Evolutionary conservation across 2,329 filamentous ascomycete species (phyloP), one percentile per base, ranked within the genome.

Genomic region (Camillea tinctor): DNA sequence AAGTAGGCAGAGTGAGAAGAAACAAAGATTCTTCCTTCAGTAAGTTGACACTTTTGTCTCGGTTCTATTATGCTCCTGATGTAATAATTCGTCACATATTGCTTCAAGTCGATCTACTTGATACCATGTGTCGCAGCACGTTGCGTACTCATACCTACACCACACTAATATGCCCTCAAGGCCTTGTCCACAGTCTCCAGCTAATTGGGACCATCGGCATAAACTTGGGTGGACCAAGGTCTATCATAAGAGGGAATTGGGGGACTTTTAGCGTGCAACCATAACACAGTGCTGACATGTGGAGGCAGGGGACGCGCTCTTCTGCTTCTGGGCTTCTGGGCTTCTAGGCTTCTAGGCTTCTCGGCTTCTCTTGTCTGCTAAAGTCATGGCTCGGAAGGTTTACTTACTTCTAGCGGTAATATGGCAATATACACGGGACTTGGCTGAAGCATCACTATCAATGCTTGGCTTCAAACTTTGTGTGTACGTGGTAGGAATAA

Each of bases 251-350:
- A 44, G 11, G 36, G 36, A 44, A 44, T 44, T 44, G 36, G 36
- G 57, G 54, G 55, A 57, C 60, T 60, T 59, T 59, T 57, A 55
- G 20, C 56, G 44, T 57, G 50, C 51, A 44, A 64, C 50, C n/a
- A 54, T 48, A 59, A 36, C 57, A 48, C 50, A 57, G 21, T 44
- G 36, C 36, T 44, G 36, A n/a, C 36, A 44, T 44, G 36, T 44
- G 17, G 36, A 44, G 4, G 36, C 13, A 30, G 26, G 26, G 13
- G 26, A 30, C 26, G 26, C 26, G 26, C 26, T 30, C n/a, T n/a
- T n/a, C n/a, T n/a, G n/a, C n/a, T n/a, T n/a, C n/a, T n/a, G n/a
- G n/a, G n/a, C n/a, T n/a, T n/a, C n/a, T n/a, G n/a, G n/a, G n/a
- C n/a, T n/a, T n/a, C n/a, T n/a, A n/a, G n/a, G n/a, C n/a, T n/a